Conservation (phyloP, 768 basidiomycete species). For the Tylopilus vinaceipallidus region DNA sequence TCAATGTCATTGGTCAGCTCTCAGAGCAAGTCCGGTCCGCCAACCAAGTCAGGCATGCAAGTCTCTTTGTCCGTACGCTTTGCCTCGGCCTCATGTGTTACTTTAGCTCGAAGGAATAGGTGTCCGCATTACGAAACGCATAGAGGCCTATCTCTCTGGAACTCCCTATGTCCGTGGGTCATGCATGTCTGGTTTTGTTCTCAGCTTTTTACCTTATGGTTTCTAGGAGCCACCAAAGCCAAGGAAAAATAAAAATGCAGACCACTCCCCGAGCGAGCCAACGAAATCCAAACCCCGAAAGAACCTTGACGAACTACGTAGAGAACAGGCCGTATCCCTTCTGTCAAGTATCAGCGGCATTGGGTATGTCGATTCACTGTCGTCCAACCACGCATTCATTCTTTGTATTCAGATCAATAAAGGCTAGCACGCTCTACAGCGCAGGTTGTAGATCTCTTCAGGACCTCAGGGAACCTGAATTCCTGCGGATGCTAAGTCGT, state of each 20-base stretch:
- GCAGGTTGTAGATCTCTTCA: constrained; percentile 47
- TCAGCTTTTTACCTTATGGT: constrained; percentile 1
- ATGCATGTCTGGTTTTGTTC: not conserved
- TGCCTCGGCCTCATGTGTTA: constrained; percentile 7
- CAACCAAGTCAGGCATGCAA: constrained; percentile 36
- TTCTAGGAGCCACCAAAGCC: constrained; percentile 15
- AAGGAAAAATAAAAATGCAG: not conserved
- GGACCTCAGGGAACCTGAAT: constrained; percentile 41
- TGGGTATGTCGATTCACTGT: constrained; percentile 38
- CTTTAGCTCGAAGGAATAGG: constrained; percentile 34
- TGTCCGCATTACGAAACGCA: constrained; percentile 43
- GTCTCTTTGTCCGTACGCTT: not conserved
- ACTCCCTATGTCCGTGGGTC: constrained; percentile 37
- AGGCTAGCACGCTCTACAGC: constrained; percentile 45
- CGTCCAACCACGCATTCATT: not conserved
- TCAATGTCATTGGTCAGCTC: constrained; percentile 39
- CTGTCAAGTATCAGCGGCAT: constrained; percentile 44
- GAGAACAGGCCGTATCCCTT: constrained; percentile 27
- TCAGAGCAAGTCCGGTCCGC: constrained; percentile 44
- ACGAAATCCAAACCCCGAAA: constrained; percentile 7
- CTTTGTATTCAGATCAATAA: constrained; percentile 10
- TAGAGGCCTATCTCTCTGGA: constrained; percentile 40
- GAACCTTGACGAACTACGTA: constrained; percentile 28
- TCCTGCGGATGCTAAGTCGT: constrained; percentile 36
- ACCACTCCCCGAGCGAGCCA: constrained; percentile 5